A percentile compares a stretch with the other conserved stretches of the same genome.
These are phyloP conservation scores for Begonia masoniana DNA, from an alignment of 306 rosid genomes.

Conservation along the genomic window DNA sequence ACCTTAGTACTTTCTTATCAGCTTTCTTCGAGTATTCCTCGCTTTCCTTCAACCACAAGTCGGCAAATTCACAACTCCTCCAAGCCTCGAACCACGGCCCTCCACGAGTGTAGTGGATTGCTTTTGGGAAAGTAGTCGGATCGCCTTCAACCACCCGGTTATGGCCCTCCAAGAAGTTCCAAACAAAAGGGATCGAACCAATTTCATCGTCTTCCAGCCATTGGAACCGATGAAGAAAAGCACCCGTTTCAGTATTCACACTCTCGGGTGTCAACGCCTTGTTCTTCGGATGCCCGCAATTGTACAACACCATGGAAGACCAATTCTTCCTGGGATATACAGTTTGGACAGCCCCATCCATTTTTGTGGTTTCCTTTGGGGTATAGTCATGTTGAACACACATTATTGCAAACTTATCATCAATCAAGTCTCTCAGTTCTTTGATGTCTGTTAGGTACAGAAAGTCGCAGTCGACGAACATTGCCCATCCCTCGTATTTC, in stretches of 20 bases:
- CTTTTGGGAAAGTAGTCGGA: slow-evolving; percentile 40
- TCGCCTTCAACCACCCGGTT: slow-evolving; percentile 38
- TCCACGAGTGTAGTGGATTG: slow-evolving; percentile 63
- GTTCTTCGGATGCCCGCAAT: slow-evolving; percentile 57
- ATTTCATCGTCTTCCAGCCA: slow-evolving; percentile 63
- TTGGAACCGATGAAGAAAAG: slow-evolving; percentile 62
- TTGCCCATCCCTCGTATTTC: slow-evolving; percentile 51
- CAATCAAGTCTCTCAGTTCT: slow-evolving; percentile 36
- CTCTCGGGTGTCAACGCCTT: slow-evolving; percentile 30
- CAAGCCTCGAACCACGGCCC: slow-evolving; percentile 77
- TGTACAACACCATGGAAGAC: slow-evolving; percentile 69
- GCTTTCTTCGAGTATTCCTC: slow-evolving; percentile 32
- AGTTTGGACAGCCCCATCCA: slow-evolving; percentile 70
- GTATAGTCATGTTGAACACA: slow-evolving; percentile 64
- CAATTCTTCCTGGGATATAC: slow-evolving; percentile 68
- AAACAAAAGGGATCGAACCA: slow-evolving; percentile 54
- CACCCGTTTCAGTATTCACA: slow-evolving; percentile 52
- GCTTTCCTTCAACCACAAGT: slow-evolving; percentile 53
- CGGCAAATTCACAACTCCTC: slow-evolving; percentile 64
- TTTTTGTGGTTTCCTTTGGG: slow-evolving; percentile 61
- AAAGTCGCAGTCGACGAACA: slow-evolving; percentile 73
- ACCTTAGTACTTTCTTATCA: slow-evolving; percentile 7
- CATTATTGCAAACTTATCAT: slow-evolving; percentile 48
- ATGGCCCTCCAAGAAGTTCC: slow-evolving; percentile 75
- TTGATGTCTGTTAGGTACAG: slow-evolving; percentile 46